A percentile compares a stretch with the other conserved stretches of the same genome.
phyloP scores from a whole-genome alignment of 805 yeast genomes.

The Kodamaea kaohsiungensis region DNA sequence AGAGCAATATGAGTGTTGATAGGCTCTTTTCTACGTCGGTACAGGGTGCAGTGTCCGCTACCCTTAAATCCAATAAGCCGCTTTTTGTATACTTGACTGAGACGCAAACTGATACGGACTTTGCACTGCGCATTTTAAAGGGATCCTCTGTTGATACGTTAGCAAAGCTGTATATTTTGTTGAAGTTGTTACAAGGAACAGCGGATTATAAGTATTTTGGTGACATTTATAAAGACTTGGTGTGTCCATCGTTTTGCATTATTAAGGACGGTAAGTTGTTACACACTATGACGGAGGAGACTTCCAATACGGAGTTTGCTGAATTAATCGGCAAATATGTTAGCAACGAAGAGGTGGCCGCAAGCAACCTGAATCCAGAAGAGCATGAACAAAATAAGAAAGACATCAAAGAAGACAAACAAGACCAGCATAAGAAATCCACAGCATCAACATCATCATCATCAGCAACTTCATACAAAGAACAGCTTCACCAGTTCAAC shows the following conservation, averaged over 20 bases:
- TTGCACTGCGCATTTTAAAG: constrained; percentile 15
- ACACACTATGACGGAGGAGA: constrained; percentile 40
- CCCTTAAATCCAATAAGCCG: constrained; percentile 19
- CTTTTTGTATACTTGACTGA: constrained; percentile 25
- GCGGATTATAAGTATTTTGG: constrained; percentile 37
- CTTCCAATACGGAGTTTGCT: neutral
- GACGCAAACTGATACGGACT: constrained; percentile 15
- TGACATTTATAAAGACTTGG: constrained; percentile 54
- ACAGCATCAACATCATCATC: too few relatives aligned
- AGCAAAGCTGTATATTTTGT: constrained; percentile 11
- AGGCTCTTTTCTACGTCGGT: constrained; percentile 22
- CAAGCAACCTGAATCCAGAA: too few relatives aligned
- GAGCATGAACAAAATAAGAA: too few relatives aligned
- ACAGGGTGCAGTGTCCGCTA: constrained; percentile 23
- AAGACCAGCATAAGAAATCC: neutral
- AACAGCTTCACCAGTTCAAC: neutral
- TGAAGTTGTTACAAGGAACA: constrained; percentile 18
- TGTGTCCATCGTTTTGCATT: constrained; percentile 58
- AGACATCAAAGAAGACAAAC: too few relatives aligned
- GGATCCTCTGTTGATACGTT: neutral
- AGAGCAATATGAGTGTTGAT: constrained; percentile 5
- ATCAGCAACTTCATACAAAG: neutral
- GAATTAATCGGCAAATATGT: neutral
- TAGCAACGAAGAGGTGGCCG: neutral
- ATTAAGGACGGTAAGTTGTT: constrained; percentile 50